Evolutionary conservation across 768 basidiomycete genomes (phyloP), one percentile per base, ranked within the genome.

Genomic region (Rhizopogon roseolus): DNA sequence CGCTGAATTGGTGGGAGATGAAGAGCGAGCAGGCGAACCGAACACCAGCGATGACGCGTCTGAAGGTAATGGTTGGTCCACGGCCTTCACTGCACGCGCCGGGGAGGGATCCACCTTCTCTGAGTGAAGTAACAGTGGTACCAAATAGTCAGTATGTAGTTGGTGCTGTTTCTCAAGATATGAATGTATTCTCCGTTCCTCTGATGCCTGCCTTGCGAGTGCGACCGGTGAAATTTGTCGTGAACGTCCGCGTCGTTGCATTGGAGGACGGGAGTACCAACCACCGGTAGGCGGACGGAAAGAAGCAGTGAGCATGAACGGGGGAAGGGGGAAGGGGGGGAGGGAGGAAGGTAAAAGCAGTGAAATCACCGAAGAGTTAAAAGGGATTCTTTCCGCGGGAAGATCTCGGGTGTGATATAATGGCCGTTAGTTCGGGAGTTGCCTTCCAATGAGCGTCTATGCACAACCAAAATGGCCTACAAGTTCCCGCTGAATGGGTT

Each of bases 191-290:
- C 64, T 57, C 29, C 76, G 71, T 49, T 79, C 75, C 17, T 76
- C 73, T 6, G 74, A 74, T 0, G 76, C 76, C 19, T 67, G 67
- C 50, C 78, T 57, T 0, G 76, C 77, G 19, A 76, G 60, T 1
- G 80, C 78, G 40, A 71, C 71, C 6, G 64, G 63, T 0, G 78
- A 74, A 4, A 79, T 62, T 38, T 68, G 63, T 13, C 73, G 72
- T 6, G 79, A 76, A 39, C 76, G 66, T 8, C 78, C 78, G 7
- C 77, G 68, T 27, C 54, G 61, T 0, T 69, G 69, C 58, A 68
- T 62, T 4, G 56, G 57, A 4, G 64, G 59, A 41, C 64, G 60
- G 3, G 58, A 48, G 4, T 63, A 73, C 41, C 57, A 60, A 25
- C 57, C 59, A 45, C 57, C 53, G 34, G 45, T 59, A n/a, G 57